Evolutionary conservation across 192 early-diverging fungal species (phyloP).

Genomic region (Haplosporangium gracile): DNA sequence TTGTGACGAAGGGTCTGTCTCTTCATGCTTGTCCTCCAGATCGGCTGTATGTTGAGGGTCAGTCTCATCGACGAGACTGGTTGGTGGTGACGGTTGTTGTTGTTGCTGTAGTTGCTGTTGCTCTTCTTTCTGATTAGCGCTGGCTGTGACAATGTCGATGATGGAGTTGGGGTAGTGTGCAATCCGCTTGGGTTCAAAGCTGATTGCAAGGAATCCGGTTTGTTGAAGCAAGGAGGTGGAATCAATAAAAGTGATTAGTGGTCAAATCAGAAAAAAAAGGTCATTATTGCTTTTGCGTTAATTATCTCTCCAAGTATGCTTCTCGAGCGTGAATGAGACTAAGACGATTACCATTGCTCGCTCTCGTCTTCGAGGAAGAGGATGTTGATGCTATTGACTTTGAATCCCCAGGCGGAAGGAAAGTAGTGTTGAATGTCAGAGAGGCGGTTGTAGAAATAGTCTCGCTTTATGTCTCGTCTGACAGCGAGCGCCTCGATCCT

Average conservation of each 20-base stretch:
- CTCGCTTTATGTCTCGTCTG: not conserved
- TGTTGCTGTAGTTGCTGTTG: not conserved
- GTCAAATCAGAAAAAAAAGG: not conserved
- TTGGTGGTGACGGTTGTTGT: not conserved
- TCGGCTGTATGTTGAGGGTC: not conserved
- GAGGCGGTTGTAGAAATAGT: not conserved
- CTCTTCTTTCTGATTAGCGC: not conserved
- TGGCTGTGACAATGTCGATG: not conserved
- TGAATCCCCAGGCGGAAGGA: not conserved
- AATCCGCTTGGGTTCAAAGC: not conserved
- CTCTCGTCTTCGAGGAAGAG: not conserved
- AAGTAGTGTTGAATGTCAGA: conserved; percentile 6
- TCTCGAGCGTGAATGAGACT: no score
- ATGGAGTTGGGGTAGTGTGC: conserved; percentile 3
- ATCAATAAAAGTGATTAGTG: not conserved
- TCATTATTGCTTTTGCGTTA: not conserved
- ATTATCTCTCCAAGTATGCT: not conserved
- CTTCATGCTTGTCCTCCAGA: not conserved
- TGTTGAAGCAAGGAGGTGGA: not conserved
- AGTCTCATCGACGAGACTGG: not conserved
- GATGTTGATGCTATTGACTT: no score
- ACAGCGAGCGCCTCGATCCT: not conserved
- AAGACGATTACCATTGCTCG: not conserved
- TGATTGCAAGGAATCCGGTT: not conserved
- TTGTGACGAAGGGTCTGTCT: not conserved